Conservation (phyloP, 139 green algal genomes). For the Micromonas pusilla region DNA sequence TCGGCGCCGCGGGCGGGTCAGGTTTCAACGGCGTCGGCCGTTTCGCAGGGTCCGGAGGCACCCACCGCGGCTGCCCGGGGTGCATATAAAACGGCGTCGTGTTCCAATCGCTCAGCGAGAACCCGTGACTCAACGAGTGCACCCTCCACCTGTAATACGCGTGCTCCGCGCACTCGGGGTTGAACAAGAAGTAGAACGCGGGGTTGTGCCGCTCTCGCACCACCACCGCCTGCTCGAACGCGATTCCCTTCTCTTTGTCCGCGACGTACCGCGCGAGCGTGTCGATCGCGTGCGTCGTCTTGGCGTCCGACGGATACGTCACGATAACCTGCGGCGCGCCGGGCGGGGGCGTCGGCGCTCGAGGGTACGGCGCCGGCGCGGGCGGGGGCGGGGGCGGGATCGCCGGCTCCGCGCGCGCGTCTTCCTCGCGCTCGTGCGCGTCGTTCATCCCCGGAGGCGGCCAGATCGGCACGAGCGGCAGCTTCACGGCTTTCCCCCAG, state of each 20-base stretch:
- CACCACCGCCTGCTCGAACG: constrained; percentile 80
- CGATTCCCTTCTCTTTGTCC: constrained; percentile 54
- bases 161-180: constrained; percentile 69
- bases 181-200: constrained; percentile 83
- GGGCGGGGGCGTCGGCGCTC: no score
- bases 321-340: constrained; percentile 54
- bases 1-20: no score
- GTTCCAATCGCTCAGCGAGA: constrained; percentile 70
- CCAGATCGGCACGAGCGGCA: constrained; percentile 72
- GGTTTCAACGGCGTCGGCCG: neutral
- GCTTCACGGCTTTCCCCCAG: constrained; percentile 83
- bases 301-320: constrained; percentile 54
- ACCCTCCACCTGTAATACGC: constrained; percentile 83
- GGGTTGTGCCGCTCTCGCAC: constrained; percentile 65
- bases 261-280: constrained; percentile 77
- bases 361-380: no score
- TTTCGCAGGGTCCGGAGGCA: constrained; percentile 32
- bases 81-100: constrained; percentile 85
- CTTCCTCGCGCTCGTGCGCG: no score
- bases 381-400: no score
- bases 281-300: constrained; percentile 81
- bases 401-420: no score
- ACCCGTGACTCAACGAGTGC: constrained; percentile 66
- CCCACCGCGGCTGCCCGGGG: constrained; percentile 37
- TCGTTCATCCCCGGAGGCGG: no score